Evolutionary conservation across 495 filamentous ascomycete species (phyloP).

Genomic region (Trichoderma parareesei): DNA sequence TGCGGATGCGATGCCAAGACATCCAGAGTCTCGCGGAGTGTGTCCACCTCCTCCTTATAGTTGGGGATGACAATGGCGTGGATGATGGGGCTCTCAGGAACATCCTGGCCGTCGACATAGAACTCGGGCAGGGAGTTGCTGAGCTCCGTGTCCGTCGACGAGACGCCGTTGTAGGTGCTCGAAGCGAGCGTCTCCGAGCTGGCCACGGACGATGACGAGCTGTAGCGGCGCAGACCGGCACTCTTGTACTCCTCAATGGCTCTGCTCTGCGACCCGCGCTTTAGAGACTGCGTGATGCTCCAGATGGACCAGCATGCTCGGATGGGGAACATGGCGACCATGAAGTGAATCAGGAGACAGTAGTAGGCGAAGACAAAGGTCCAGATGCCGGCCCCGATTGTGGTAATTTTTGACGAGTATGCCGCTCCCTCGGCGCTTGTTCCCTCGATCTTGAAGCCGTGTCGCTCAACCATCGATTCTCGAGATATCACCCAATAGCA

Average conservation of each 20-base stretch:
- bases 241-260: conserved; percentile 34
- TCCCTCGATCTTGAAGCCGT: conserved; percentile 39
- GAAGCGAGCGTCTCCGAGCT: conserved; percentile 44
- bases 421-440: conserved; percentile 35
- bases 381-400: conserved; percentile 26
- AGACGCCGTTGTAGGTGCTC: conserved; percentile 21
- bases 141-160: conserved; percentile 39
- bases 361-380: conserved; percentile 43
- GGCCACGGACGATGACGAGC: conserved; percentile 38
- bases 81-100: conserved; percentile 34
- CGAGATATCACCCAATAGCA: conserved; percentile 39
- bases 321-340: conserved; percentile 45
- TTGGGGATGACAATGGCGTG: conserved; percentile 62
- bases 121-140: conserved; percentile 29
- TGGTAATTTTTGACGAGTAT: conserved; percentile 21
- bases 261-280: conserved; percentile 31
- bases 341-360: conserved; percentile 43
- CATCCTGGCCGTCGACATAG: conserved; percentile 30
- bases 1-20: conserved; percentile 58
- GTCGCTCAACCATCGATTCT: conserved; percentile 32
- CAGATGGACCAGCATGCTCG: conserved; percentile 46
- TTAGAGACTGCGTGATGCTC: conserved; percentile 35
- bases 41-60: conserved; percentile 61
- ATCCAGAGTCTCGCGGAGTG: conserved; percentile 53
- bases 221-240: conserved; percentile 37